phyloP scores from a whole-genome alignment of 176 grass and related monocot species.

The Rhynchospora pubera region DNA sequence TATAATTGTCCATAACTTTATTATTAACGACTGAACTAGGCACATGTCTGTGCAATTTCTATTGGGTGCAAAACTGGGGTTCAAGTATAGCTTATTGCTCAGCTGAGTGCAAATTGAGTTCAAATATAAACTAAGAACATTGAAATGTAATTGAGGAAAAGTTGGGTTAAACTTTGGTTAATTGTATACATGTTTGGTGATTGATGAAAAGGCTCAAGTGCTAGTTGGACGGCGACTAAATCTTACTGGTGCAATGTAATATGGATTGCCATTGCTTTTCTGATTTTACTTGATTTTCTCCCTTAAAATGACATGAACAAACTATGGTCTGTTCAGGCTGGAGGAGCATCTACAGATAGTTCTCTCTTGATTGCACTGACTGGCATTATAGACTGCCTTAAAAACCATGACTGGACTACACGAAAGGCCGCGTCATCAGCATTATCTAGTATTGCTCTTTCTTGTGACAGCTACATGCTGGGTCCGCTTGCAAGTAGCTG shows the following conservation, averaged over 20 bases:
- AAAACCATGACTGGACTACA: slow-evolving; percentile 82
- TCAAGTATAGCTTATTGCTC: neutral
- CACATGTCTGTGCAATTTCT: neutral
- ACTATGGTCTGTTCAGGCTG: slow-evolving; percentile 45
- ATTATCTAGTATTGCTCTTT: slow-evolving; percentile 67
- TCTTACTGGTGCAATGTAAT: too few species aligned
- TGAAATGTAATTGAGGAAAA: neutral
- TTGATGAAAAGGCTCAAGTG: neutral
- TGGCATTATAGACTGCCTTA: slow-evolving; percentile 68
- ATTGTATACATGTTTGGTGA: slow-evolving; percentile 4
- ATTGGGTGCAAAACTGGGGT: neutral
- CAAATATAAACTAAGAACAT: neutral
- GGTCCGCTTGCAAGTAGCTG: slow-evolving; percentile 55
- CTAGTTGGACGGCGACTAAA: neutral
- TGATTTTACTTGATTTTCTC: neutral
- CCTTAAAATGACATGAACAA: neutral
- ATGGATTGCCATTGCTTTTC: slow-evolving; percentile 14
- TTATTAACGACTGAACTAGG: neutral
- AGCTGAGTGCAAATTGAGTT: neutral
- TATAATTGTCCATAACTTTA: neutral
- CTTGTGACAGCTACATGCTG: slow-evolving; percentile 51
- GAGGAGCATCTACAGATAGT: slow-evolving; percentile 64
- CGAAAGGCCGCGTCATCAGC: slow-evolving; percentile 70
- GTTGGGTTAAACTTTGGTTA: slow-evolving; percentile 4
- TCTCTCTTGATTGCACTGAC: slow-evolving; percentile 59